Evolutionary conservation across 345 rosid genomes (phyloP).

Genomic region (Stellera chamaejasme): DNA sequence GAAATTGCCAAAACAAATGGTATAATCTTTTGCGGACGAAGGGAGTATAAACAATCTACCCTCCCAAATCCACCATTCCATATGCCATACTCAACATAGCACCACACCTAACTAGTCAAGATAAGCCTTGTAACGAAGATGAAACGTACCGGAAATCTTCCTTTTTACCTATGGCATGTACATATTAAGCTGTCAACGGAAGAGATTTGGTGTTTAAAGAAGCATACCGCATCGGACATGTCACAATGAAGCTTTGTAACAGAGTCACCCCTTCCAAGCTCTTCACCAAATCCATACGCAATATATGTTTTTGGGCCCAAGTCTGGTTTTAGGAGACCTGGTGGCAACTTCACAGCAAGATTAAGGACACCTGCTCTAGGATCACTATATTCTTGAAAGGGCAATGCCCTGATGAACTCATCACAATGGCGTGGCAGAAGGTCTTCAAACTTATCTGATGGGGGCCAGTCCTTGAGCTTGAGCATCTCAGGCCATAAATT

Average conservation of each 20-base stretch:
- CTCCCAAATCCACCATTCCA: too few relatives aligned
- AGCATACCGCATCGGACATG: conserved; percentile 84
- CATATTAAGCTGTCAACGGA: neutral
- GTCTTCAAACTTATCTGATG: conserved; percentile 79
- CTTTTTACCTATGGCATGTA: neutral
- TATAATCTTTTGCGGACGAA: too few relatives aligned
- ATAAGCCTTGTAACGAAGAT: too few relatives aligned
- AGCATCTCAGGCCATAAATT: conserved; percentile 95
- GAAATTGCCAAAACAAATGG: too few relatives aligned
- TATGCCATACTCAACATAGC: too few relatives aligned
- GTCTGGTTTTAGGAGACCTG: conserved; percentile 59
- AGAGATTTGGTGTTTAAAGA: neutral
- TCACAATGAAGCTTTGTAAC: conserved; percentile 94
- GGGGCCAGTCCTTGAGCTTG: conserved; percentile 98
- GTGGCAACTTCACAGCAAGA: conserved; percentile 69
- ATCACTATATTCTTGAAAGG: conserved; percentile 72
- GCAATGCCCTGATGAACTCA: conserved; percentile 72
- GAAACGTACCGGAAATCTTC: too few relatives aligned
- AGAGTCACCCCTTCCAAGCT: conserved; percentile 93
- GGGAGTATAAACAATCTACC: too few relatives aligned
- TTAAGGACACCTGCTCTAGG: conserved; percentile 76
- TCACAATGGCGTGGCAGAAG: conserved; percentile 87
- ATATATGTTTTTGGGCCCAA: conserved; percentile 92
- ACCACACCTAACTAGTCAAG: too few relatives aligned
- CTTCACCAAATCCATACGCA: conserved; percentile 68